Percentiles rank a stretch among this genome's conserved stretches.
Evolutionary conservation across 1,284 basidiomycete genomes (phyloP).

Genomic region (Boletus smithii): DNA sequence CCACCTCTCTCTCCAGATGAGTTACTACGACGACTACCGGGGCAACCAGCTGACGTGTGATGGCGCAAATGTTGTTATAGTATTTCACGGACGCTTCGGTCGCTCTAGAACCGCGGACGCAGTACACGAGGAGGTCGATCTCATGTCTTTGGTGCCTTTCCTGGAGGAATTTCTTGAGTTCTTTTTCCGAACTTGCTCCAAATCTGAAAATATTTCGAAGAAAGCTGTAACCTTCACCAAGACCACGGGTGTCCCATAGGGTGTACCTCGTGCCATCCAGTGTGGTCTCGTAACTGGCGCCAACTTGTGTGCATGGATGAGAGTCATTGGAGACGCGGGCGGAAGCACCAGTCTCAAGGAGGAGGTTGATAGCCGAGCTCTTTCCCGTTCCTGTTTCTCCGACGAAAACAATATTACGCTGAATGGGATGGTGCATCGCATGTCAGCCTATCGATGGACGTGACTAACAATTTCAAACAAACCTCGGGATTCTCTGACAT

Average conservation of each 20-base stretch:
- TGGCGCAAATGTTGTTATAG: conserved; percentile 25
- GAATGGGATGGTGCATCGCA: neutral
- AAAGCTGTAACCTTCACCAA: conserved; percentile 15
- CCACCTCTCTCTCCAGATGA: conserved; percentile 15
- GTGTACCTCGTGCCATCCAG: conserved; percentile 12
- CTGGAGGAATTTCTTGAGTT: conserved; percentile 22
- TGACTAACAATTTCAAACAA: conserved; percentile 3
- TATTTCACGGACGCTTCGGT: conserved; percentile 13
- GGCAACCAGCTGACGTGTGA: conserved; percentile 23
- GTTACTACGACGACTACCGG: conserved; percentile 30
- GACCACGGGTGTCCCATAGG: conserved; percentile 33
- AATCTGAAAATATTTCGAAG: conserved; percentile 13
- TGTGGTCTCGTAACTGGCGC: conserved; percentile 12
- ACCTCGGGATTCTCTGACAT: conserved; percentile 13
- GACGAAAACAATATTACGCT: conserved; percentile 25
- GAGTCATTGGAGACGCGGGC: conserved; percentile 21
- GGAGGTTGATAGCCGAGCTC: conserved; percentile 31
- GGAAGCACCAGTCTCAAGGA: conserved; percentile 8
- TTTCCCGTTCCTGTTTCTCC: conserved; percentile 31
- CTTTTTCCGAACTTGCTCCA: conserved; percentile 11
- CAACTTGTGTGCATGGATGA: conserved; percentile 22
- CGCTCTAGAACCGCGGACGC: conserved; percentile 26
- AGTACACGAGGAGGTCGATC: conserved; percentile 32
- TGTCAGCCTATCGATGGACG: conserved; percentile 3
- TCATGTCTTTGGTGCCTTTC: conserved; percentile 18